Evolutionary conservation across 2,329 filamentous ascomycete species (phyloP).

Genomic region (Paradendryphiella salina): DNA sequence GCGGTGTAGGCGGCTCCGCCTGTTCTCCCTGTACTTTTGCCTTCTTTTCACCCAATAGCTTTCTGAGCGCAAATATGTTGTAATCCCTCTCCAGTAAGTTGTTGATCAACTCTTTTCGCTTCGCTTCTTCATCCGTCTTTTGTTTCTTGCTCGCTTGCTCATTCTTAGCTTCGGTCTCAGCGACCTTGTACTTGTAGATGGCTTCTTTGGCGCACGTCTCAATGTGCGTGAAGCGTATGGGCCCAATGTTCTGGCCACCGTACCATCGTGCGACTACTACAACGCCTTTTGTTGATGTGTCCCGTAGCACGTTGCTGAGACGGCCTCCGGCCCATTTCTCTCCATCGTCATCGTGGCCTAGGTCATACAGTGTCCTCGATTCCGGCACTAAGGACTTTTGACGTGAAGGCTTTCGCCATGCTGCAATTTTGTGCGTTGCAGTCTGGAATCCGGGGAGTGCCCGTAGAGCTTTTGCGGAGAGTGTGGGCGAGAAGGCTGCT

Average conservation of each 20-base stretch:
- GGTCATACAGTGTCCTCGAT: conserved; percentile 47
- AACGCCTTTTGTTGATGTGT: conserved; percentile 50
- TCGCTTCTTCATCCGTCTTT: conserved; percentile 42
- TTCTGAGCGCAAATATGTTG: conserved; percentile 54
- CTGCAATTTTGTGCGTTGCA: conserved; percentile 57
- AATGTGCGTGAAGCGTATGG: conserved; percentile 58
- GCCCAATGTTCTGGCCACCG: conserved; percentile 58
- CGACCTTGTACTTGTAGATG: conserved; percentile 49
- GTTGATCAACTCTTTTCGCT: conserved; percentile 45
- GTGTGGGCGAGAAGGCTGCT: conserved; percentile 54
- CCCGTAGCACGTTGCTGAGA: conserved; percentile 53
- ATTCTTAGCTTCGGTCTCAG: conserved; percentile 37
- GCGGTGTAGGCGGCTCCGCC: conserved; percentile 32
- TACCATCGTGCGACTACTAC: conserved; percentile 61
- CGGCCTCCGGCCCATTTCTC: conserved; percentile 57
- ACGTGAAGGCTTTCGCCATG: conserved; percentile 54
- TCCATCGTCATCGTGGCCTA: conserved; percentile 58
- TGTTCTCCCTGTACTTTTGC: conserved; percentile 36
- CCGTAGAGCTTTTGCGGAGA: conserved; percentile 50
- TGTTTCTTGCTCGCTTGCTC: conserved; percentile 45
- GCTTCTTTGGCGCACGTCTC: conserved; percentile 55
- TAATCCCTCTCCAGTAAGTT: conserved; percentile 50
- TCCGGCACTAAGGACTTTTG: conserved; percentile 51
- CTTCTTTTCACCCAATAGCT: conserved; percentile 51
- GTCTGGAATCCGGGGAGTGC: conserved; percentile 48